These are phyloP conservation scores for Alternaria ventricosa DNA, from an alignment of 2,329 filamentous ascomycete genomes.

Conservation along the genomic window DNA sequence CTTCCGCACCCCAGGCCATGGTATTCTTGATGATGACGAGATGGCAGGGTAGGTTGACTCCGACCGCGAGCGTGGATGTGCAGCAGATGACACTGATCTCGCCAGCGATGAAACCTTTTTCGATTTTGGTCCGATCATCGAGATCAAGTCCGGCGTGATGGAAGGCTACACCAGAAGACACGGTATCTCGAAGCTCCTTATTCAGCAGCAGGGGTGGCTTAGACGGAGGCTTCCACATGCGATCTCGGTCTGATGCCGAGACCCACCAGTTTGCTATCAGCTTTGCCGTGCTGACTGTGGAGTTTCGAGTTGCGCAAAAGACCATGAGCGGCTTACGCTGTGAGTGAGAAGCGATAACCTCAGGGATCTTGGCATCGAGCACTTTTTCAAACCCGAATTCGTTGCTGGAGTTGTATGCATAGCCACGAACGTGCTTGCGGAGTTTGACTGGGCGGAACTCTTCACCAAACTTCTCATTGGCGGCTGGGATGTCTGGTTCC, in stretches of 20 bases:
- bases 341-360: constrained; percentile 70
- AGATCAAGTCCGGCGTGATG: constrained; percentile 79
- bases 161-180: constrained; percentile 72
- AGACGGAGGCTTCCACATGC: constrained; percentile 69
- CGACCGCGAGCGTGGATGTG: constrained; percentile 83
- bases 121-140: constrained; percentile 69
- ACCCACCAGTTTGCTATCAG: constrained; percentile 71
- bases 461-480: constrained; percentile 74
- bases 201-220: constrained; percentile 61
- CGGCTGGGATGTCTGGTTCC: constrained; percentile 68
- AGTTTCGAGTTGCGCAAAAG: constrained; percentile 80
- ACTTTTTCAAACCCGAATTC: constrained; percentile 79
- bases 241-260: constrained; percentile 57
- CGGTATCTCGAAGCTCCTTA: constrained; percentile 64
- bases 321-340: constrained; percentile 79
- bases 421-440: constrained; percentile 78
- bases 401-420: constrained; percentile 64
- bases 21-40: constrained; percentile 86
- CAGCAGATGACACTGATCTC: constrained; percentile 84
- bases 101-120: constrained; percentile 71
- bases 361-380: constrained; percentile 69
- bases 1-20: constrained; percentile 62
- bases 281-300: constrained; percentile 71
- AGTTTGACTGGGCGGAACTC: constrained; percentile 80
- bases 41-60: constrained; percentile 83